Evolutionary conservation across 2,329 filamentous ascomycete species (phyloP), one percentile per base, ranked within the genome.

Genomic region (Scytalidium lignicola): DNA sequence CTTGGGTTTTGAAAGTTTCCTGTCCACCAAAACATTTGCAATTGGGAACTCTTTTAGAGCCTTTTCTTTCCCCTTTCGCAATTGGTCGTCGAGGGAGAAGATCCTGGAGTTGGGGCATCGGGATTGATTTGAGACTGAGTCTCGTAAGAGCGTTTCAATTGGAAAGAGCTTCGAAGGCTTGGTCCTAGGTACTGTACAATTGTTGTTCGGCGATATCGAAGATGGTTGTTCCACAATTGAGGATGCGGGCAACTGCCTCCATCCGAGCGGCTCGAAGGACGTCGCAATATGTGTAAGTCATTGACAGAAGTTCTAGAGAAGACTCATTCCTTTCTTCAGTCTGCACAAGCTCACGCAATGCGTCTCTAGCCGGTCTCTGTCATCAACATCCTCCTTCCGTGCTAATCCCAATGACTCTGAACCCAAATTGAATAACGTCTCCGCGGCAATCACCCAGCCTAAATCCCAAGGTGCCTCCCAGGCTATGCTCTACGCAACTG

Each of bases 391-490:
- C 37, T 52, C 52, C 26, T 52, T 57, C 39, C 61, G 57, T 42
- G 51, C 60, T 39, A 52, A 55, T 21, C 54, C 55, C 52, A 57
- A 64, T 58, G 59, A 61, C 48, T 39, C 46, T 48, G 62, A 64
- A 54, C 54, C 49, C 41, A 56, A 76, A 60, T 80, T 96, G 68
- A 99, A 99, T 78, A 89, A 82, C 68, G 76, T 92, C 66, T 96
- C 91, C 53, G 75, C 82, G 53, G 70, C 76, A 66, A 92, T 99
- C 74, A 99, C 93, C 21, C 91, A 97, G 73, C 92, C 91, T 66
- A 97, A 96, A 75, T 93, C 92, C 28, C 93, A 99, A 75, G 93
- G 93, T 59, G 93, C 95, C 48, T 97, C 93, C 40, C 93, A 99
- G 75, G 93, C 95, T 56, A 99, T 99, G 95, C 79, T 99, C 50